Base-by-base conservation (phyloP, 306 rosid genomes). In the Cajanus cajan region DNA sequence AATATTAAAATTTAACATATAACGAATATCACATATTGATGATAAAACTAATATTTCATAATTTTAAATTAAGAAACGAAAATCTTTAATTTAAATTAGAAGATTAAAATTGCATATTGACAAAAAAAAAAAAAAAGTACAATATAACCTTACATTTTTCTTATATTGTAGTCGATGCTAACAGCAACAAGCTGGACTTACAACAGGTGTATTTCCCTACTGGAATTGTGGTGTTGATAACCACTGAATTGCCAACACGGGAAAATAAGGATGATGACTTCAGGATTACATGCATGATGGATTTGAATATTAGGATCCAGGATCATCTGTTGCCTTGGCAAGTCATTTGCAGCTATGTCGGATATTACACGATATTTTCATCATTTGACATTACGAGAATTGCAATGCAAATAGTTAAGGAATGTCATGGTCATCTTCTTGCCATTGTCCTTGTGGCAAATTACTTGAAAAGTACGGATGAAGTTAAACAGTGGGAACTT, bases 271-370 rank as follows among this genome's bases (percentile, higher is more conserved):
- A 24, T 39, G 45, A 65, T 36, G 31, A 64, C 19, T 8, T 37
- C 4, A 4, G 9, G 7, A 18, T 15, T 14, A 8, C 44, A 24
- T 33, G 44, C 44, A 34, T n/a, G 7, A 11, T 18, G 45, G 50
- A 39, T 37, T 65, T 65, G n/a, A 65, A 65, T 65, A 65, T 65
- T 45, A 65, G 50, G 71, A 37, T 33, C 50, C 50, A 18, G 33
- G 50, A 65, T 65, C 71, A 65, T 65, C 16, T 65, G 4, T 65
- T 65, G 50, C 10, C 71, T 18, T 39, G 71, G 71, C 16, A 65
- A 39, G 50, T 65, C 33, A 18, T 37, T 5, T 39, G 44, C 16
- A 2, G 7, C 33, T 40, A 16, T 18, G 33, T 7, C 9, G 33
- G 19, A 4, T 1, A 9, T 37, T 9, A 1, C 48, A 19, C 4